A percentile compares a stretch with the other conserved stretches of the same genome.
Evolutionary conservation across 129 eudicot genomes (phyloP).

Genomic region (Tagetes erecta): DNA sequence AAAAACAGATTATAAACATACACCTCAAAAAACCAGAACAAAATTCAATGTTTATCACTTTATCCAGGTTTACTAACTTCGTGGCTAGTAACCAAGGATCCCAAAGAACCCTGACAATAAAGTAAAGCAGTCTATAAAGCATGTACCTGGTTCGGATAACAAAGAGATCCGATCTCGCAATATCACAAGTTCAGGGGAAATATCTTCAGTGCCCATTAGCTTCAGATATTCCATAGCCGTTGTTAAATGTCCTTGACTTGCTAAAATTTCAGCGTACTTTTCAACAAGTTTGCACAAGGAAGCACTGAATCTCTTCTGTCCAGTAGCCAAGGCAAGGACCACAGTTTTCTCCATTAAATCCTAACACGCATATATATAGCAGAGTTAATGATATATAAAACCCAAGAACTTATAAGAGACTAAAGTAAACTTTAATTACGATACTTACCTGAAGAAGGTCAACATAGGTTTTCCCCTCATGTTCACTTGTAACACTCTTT

Average conservation of each 20-base stretch:
- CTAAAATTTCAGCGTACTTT: slow-evolving; percentile 90
- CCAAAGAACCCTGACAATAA: neutral
- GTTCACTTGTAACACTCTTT: slow-evolving; percentile 53
- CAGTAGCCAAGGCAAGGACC: slow-evolving; percentile 84
- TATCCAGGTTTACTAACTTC: too few species aligned
- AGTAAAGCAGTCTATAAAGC: neutral
- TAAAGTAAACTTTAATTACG: slow-evolving; percentile 17
- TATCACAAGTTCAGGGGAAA: slow-evolving; percentile 78
- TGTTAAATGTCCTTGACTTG: slow-evolving; percentile 86
- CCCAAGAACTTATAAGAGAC: slow-evolving; percentile 7
- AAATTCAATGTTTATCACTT: too few species aligned
- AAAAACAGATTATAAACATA: neutral
- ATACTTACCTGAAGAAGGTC: slow-evolving; percentile 75
- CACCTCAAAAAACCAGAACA: neutral
- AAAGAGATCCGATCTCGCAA: slow-evolving; percentile 77
- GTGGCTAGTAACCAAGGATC: neutral
- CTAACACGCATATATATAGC: slow-evolving; percentile 31
- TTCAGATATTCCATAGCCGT: slow-evolving; percentile 86
- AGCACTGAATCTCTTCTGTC: slow-evolving; percentile 84
- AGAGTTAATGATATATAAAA: slow-evolving; percentile 7
- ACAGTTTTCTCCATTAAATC: slow-evolving; percentile 98
- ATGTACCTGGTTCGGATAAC: slow-evolving; percentile 70
- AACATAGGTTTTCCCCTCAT: slow-evolving; percentile 71
- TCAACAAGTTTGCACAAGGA: slow-evolving; percentile 85
- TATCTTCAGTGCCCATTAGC: slow-evolving; percentile 72